A percentile compares a stretch with the other conserved stretches of the same genome.
These are phyloP conservation scores for Veloboletus limbatus DNA, from an alignment of 1,284 basidiomycete species.

Conservation along the genomic window DNA sequence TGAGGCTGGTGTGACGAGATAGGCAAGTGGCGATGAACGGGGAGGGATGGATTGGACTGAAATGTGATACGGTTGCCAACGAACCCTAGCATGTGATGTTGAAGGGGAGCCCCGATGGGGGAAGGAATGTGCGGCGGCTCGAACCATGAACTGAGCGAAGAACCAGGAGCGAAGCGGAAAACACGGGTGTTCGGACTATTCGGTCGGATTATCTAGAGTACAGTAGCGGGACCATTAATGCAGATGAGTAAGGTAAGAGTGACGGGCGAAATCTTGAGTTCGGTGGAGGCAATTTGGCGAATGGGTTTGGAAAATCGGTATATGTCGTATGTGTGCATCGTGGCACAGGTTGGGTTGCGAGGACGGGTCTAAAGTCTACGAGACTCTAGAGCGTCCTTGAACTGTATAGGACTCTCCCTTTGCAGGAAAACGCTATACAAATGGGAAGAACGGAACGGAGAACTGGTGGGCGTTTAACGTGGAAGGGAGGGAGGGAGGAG, in stretches of 20 bases:
- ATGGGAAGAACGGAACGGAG: not conserved
- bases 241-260: slow-evolving; percentile 15
- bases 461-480: slow-evolving; percentile 10
- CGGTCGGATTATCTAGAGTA: slow-evolving; percentile 35
- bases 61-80: slow-evolving; percentile 71
- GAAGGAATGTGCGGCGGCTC: slow-evolving; percentile 57
- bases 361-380: slow-evolving; percentile 32
- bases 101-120: slow-evolving; percentile 67
- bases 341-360: slow-evolving; percentile 16
- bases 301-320: slow-evolving; percentile 31
- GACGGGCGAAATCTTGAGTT: slow-evolving; percentile 19
- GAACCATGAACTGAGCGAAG: slow-evolving; percentile 41
- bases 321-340: slow-evolving; percentile 38
- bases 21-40: slow-evolving; percentile 45
- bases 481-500: not conserved
- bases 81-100: slow-evolving; percentile 43
- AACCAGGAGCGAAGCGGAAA: slow-evolving; percentile 11
- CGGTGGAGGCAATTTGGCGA: slow-evolving; percentile 13
- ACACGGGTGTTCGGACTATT: slow-evolving; percentile 22
- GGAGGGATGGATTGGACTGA: slow-evolving; percentile 34
- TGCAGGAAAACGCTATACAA: slow-evolving; percentile 26
- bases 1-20: slow-evolving; percentile 54
- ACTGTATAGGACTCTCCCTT: slow-evolving; percentile 25
- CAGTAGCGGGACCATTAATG: slow-evolving; percentile 37
- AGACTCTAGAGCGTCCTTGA: slow-evolving; percentile 33